phyloP scores from a whole-genome alignment of 371 early-diverging fungal genomes.

The Neoconidiobolus thromboides region DNA sequence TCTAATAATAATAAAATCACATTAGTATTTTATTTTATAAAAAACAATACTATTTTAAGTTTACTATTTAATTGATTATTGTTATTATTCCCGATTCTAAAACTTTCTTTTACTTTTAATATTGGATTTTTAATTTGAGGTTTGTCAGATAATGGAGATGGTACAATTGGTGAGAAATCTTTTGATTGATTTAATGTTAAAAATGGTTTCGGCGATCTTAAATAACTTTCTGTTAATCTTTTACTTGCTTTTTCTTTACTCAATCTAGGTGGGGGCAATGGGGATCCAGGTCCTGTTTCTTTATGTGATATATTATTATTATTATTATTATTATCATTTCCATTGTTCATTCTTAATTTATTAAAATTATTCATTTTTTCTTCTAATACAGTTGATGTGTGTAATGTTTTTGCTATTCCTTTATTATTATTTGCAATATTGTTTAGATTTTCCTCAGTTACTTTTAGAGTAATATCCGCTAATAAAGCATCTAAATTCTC shows the following conservation, averaged over 20 bases:
- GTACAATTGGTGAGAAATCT: neutral
- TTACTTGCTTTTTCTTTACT: neutral
- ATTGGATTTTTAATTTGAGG: too few relatives aligned
- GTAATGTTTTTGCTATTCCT: too few relatives aligned
- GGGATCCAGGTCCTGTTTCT: neutral
- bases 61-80: too few relatives aligned
- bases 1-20: too few relatives aligned
- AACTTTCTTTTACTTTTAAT: too few relatives aligned
- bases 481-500: constrained; percentile 5
- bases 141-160: neutral
- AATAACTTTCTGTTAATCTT: neutral
- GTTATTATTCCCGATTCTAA: too few relatives aligned
- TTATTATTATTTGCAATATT: neutral
- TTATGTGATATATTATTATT: neutral
- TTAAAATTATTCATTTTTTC: too few relatives aligned
- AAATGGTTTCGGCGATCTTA: neutral
- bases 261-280: neutral
- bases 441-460: neutral
- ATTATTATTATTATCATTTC: too few relatives aligned
- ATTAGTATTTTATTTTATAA: too few relatives aligned
- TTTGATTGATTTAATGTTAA: neutral
- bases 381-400: too few relatives aligned
- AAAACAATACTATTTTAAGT: too few relatives aligned
- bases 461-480: constrained; percentile 3
- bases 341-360: too few relatives aligned